Base-by-base conservation (phyloP, 2,329 filamentous ascomycete species). In the Rosellinia necatrix region DNA sequence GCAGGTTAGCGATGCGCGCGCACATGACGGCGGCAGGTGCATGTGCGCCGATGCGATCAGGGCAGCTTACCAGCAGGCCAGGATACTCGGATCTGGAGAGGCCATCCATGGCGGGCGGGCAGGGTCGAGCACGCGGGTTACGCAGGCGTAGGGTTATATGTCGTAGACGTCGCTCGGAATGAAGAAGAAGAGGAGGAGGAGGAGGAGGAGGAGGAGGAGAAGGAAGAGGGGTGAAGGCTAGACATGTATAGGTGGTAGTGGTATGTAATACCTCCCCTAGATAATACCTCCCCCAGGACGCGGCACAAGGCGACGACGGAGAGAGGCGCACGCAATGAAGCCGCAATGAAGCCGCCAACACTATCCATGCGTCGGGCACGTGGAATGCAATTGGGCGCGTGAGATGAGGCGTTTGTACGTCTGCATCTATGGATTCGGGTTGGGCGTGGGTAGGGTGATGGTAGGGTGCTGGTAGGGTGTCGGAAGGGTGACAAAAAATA, bases 21-120 rank as follows among this genome's bases (percentile, higher is more conserved):
- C 29, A 34, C 22, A 30, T 17, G 32, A 38, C 7, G 58, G 76
- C 89, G n/a, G n/a, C n/a, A n/a, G n/a, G n/a, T n/a, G n/a, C n/a
- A n/a, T n/a, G n/a, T n/a, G n/a, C n/a, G n/a, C n/a, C n/a, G n/a
- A n/a, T n/a, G 13, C 22, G 7, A 34, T 38, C 22, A 30, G 21
- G 32, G 40, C 7, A 58, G 76, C 89, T 81, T 81, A 97, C 93
- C 87, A 96, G 87, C 84, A 97, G 88, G 67, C 87, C 88, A 74
- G 93, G 92, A 81, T 97, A 97, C 76, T 97, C 93, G 75, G 89
- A 82, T 76, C 92, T 86, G 72, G 90, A 87, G 70, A 93, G 83
- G 70, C 88, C 87, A 58, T 90, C 88, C 86, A 91, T 91, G 69
- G 69, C 56, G 66, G 64, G 62, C 55, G 66, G 56, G 53, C 40